Conservation (phyloP, 2,329 filamentous ascomycete species). For the Aureobasidium pullulans region DNA sequence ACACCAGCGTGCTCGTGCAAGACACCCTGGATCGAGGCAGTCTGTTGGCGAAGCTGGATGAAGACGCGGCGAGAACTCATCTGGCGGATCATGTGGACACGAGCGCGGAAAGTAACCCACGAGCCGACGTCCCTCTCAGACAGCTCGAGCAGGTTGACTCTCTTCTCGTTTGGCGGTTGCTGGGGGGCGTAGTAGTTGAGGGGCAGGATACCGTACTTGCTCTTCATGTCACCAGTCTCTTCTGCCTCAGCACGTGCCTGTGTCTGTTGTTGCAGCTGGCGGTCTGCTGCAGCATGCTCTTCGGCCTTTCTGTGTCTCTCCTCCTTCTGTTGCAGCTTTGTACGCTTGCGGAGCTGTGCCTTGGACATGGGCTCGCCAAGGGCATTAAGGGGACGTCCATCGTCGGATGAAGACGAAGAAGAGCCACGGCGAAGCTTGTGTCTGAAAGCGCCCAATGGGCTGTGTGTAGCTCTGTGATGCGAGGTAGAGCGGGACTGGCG, state of each 20-base stretch:
- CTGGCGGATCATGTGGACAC: constrained; percentile 71
- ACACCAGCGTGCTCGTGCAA: constrained; percentile 56
- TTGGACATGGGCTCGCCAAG: constrained; percentile 44
- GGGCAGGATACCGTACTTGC: constrained; percentile 51
- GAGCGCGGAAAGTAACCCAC: constrained; percentile 59
- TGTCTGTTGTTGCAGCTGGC: constrained; percentile 41
- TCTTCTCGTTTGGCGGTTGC: constrained; percentile 40
- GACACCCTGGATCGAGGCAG: constrained; percentile 77
- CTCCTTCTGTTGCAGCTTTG: constrained; percentile 38
- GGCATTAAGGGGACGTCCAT: constrained; percentile 38
- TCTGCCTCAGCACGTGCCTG: constrained; percentile 42
- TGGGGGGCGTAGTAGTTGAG: constrained; percentile 50
- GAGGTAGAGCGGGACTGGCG: neutral
- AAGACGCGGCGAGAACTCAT: constrained; percentile 80
- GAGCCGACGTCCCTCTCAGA: constrained; percentile 48
- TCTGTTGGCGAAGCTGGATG: constrained; percentile 77
- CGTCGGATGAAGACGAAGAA: constrained; percentile 27
- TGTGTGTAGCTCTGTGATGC: constrained; percentile 24
- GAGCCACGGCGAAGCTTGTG: constrained; percentile 25
- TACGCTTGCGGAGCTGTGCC: constrained; percentile 43
- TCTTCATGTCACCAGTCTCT: constrained; percentile 52
- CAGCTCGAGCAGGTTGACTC: constrained; percentile 46
- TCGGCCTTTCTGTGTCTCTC: constrained; percentile 36
- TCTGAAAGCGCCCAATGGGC: constrained; percentile 26
- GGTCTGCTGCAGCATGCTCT: constrained; percentile 38